Evolutionary conservation across 805 yeast species (phyloP).

Genomic region (Starmerella sp.): DNA sequence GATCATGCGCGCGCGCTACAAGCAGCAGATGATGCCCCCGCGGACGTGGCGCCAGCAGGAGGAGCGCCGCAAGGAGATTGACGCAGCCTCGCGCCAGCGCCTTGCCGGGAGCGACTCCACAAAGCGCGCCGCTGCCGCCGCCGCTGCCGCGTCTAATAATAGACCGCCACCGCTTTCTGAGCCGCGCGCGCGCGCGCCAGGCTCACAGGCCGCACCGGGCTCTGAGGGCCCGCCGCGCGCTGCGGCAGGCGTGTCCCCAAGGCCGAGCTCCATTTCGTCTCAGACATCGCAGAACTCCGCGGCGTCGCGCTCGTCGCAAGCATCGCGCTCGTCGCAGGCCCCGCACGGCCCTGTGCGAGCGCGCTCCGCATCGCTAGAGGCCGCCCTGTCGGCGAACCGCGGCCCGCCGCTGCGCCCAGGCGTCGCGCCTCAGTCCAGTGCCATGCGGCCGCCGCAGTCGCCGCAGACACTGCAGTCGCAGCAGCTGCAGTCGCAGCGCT

Average conservation of each 20-base stretch:
- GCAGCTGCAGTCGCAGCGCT: conserved; percentile 18
- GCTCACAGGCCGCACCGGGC: no score
- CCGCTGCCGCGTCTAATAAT: conserved; percentile 19
- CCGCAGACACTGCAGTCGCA: neutral
- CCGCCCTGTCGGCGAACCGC: neutral
- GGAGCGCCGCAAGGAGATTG: conserved; percentile 9
- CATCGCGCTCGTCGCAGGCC: neutral
- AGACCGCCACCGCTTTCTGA: neutral
- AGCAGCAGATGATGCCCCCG: conserved; percentile 14
- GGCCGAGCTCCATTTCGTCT: no score
- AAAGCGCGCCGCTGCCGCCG: conserved; percentile 10
- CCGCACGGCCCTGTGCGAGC: neutral
- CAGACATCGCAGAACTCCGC: no score
- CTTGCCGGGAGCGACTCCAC: neutral
- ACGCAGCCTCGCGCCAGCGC: conserved; percentile 1
- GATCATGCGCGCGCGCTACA: conserved; percentile 18
- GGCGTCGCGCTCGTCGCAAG: no score
- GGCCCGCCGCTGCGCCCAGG: neutral
- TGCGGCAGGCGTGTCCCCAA: no score
- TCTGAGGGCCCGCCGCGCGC: no score
- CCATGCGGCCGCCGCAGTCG: neutral
- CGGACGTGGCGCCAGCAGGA: conserved; percentile 14
- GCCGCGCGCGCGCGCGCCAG: no score
- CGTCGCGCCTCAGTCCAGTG: no score
- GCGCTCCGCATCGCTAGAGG: neutral